phyloP scores from a whole-genome alignment of 331 rosid genomes.

The Quercus phellos region DNA sequence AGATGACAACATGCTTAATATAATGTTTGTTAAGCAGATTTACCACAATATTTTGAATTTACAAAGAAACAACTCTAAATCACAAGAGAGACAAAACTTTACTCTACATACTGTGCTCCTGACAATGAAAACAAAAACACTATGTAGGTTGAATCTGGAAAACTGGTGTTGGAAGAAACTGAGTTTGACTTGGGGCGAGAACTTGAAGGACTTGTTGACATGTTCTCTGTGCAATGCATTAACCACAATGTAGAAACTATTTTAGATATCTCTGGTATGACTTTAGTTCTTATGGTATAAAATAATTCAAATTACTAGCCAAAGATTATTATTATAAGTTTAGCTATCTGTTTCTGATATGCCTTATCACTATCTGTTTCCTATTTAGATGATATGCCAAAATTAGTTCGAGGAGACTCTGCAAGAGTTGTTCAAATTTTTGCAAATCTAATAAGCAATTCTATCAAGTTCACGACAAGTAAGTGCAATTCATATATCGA shows the following conservation, averaged over 20 bases:
- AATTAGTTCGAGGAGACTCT: constrained; percentile 87
- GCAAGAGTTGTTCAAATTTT: constrained; percentile 97
- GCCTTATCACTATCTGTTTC: constrained; percentile 13
- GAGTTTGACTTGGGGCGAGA: constrained; percentile 94
- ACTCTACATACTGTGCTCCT: neutral
- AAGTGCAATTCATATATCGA: constrained; percentile 26
- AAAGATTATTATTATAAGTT: neutral
- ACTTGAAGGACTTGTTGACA: constrained; percentile 96
- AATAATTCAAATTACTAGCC: constrained; percentile 5
- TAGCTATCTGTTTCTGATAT: constrained; percentile 1
- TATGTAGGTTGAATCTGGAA: constrained; percentile 93
- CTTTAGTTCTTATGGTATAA: constrained; percentile 8
- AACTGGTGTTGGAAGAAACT: constrained; percentile 87
- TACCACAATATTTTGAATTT: neutral
- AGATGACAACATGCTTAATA: neutral
- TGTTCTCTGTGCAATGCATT: constrained; percentile 97
- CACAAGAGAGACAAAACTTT: neutral
- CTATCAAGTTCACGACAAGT: constrained; percentile 93
- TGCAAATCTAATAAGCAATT: constrained; percentile 91
- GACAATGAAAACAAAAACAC: neutral
- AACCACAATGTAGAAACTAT: constrained; percentile 95
- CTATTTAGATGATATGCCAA: constrained; percentile 83
- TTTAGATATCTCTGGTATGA: constrained; percentile 82
- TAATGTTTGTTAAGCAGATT: neutral
- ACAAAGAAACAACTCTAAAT: neutral